phyloP scores from a whole-genome alignment of 345 rosid genomes.

The Gossypioides kirkii region DNA sequence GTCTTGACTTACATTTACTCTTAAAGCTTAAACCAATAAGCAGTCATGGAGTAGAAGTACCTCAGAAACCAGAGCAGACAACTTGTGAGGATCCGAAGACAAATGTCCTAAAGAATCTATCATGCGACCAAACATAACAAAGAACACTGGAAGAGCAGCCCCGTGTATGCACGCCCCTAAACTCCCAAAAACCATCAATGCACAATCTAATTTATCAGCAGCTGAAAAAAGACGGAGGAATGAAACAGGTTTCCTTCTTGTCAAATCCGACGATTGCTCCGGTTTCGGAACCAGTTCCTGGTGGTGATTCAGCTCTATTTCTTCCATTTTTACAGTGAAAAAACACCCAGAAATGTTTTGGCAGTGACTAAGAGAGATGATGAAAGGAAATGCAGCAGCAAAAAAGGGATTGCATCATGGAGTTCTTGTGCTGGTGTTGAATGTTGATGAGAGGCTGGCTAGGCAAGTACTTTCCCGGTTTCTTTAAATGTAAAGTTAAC shows the following conservation, averaged over 20 bases:
- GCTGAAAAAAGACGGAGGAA: constrained; percentile 59
- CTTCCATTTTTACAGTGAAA: constrained; percentile 22
- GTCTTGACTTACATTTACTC: background rate
- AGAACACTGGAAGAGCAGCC: constrained; percentile 64
- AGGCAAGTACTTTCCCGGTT: constrained; percentile 2
- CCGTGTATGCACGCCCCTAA: constrained; percentile 66
- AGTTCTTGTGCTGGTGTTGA: constrained; percentile 8
- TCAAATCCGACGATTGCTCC: constrained; percentile 13
- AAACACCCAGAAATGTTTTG: background rate
- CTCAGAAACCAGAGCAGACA: constrained; percentile 57
- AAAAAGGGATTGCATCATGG: constrained; percentile 9
- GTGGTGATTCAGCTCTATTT: constrained; percentile 9
- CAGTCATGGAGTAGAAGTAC: constrained; percentile 29
- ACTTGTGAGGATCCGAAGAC: constrained; percentile 41
- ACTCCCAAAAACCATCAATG: constrained; percentile 56
- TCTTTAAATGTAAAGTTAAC: constrained; percentile 30
- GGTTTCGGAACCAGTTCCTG: constrained; percentile 8
- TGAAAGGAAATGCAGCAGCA: background rate
- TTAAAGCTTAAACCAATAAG: background rate
- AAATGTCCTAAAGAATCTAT: constrained; percentile 63
- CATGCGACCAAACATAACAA: constrained; percentile 59
- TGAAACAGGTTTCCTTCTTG: constrained; percentile 32
- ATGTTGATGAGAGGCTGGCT: background rate
- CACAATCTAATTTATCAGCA: constrained; percentile 50
- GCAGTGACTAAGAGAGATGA: background rate